A percentile compares a stretch with the other conserved stretches of the same genome.
Evolutionary conservation across 306 rosid genomes (phyloP).

Genomic region (Echinosophora koreensis): DNA sequence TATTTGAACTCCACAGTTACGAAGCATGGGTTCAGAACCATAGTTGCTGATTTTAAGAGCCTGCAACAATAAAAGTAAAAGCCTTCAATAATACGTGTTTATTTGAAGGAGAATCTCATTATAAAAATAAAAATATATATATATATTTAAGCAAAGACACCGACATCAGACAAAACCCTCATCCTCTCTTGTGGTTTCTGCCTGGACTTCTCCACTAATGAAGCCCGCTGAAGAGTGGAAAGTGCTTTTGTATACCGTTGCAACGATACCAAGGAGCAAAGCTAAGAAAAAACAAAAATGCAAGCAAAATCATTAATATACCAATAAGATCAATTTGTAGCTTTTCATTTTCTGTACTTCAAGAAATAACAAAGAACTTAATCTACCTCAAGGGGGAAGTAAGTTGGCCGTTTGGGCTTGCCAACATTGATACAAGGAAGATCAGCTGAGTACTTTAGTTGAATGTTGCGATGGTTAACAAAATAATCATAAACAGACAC

Average conservation of each 20-base stretch:
- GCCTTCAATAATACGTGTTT: background rate
- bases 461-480: constrained; percentile 67
- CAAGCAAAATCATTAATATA: background rate
- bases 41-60: constrained; percentile 74
- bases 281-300: constrained; percentile 49
- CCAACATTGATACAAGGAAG: constrained; percentile 94
- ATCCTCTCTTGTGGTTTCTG: constrained; percentile 94
- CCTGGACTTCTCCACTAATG: constrained; percentile 90
- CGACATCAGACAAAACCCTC: constrained; percentile 71
- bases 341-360: background rate
- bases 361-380: background rate
- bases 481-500: constrained; percentile 89
- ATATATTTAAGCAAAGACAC: constrained; percentile 33
- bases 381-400: constrained; percentile 82
- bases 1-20: constrained; percentile 69
- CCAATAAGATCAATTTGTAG: background rate
- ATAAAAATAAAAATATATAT: background rate
- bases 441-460: constrained; percentile 70
- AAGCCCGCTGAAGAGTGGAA: constrained; percentile 80
- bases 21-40: constrained; percentile 79
- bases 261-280: constrained; percentile 80
- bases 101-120: background rate
- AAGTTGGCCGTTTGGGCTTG: constrained; percentile 91
- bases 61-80: constrained; percentile 51
- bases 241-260: constrained; percentile 90